Evolutionary conservation across 2,329 filamentous ascomycete species (phyloP).

Genomic region (Botrytis pseudocinerea): DNA sequence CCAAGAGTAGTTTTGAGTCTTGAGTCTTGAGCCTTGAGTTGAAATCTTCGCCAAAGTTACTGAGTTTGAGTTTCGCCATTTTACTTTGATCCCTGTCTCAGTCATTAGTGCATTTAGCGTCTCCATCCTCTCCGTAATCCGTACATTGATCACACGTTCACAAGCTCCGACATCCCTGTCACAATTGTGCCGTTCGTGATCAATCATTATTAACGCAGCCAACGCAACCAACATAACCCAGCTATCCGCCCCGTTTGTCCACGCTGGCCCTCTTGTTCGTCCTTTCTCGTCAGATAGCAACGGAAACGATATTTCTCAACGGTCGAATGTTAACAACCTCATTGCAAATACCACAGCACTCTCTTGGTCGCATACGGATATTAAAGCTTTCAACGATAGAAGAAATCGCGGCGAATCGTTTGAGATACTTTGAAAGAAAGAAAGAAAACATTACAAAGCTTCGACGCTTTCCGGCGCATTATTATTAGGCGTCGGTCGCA

Average conservation of each 20-base stretch:
- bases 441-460: slow-evolving; percentile 12
- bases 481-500: slow-evolving; percentile 5
- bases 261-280: slow-evolving; percentile 19
- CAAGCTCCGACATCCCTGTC: background rate
- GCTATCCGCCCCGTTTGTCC: slow-evolving; percentile 21
- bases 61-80: background rate
- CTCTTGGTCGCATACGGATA: background rate
- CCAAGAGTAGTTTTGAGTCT: background rate
- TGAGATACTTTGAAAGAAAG: slow-evolving; percentile 7
- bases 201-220: slow-evolving; percentile 16
- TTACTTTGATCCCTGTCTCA: background rate
- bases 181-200: background rate
- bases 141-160: slow-evolving; percentile 16
- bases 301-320: background rate
- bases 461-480: slow-evolving; percentile 35
- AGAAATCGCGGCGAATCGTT: slow-evolving; percentile 9
- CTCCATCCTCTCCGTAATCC: slow-evolving; percentile 7
- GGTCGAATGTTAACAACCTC: background rate
- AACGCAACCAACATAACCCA: background rate
- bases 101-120: background rate
- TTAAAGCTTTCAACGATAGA: background rate
- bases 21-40: background rate
- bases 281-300: slow-evolving; percentile 17
- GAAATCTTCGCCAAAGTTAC: background rate
- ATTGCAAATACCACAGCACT: background rate